Percentiles rank a stretch among this genome's conserved stretches.
These are phyloP conservation scores for Tulasnella sp. DNA, from an alignment of 768 basidiomycete genomes.

Conservation along the genomic window DNA sequence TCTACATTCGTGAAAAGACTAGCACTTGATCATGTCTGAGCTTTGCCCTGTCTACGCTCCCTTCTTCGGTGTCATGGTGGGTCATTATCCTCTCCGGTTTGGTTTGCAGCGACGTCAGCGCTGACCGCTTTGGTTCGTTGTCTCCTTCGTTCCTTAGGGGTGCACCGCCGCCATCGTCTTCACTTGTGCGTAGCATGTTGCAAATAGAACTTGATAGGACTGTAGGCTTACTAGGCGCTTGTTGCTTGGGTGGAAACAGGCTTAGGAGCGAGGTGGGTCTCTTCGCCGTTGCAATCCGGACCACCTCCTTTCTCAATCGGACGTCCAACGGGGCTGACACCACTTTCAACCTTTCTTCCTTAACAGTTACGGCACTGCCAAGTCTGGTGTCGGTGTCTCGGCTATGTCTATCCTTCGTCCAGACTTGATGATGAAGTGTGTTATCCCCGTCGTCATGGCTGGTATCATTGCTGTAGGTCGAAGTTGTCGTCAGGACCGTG, in stretches of 20 bases:
- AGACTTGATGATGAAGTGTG: constrained; percentile 97
- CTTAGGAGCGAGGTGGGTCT: constrained; percentile 70
- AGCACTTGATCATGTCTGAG: constrained; percentile 45
- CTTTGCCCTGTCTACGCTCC: constrained; percentile 92
- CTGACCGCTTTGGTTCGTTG: constrained; percentile 6
- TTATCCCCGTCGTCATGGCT: constrained; percentile 97
- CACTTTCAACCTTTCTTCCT: not conserved
- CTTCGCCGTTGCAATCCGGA: not conserved
- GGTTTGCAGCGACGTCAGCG: constrained; percentile 3
- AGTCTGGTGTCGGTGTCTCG: constrained; percentile 94
- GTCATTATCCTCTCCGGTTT: constrained; percentile 20
- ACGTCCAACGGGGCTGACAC: not conserved
- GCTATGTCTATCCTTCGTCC: constrained; percentile 97
- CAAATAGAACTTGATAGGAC: not conserved
- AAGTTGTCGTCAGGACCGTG: not conserved
- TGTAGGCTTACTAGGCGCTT: not conserved
- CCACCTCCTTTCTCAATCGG: not conserved
- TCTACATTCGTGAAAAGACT: not conserved
- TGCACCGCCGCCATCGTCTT: constrained; percentile 96
- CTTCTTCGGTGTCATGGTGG: constrained; percentile 94
- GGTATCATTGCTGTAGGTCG: constrained; percentile 95
- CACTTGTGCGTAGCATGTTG: constrained; percentile 56
- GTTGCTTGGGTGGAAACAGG: constrained; percentile 33
- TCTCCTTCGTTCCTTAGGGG: constrained; percentile 40
- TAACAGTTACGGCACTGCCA: constrained; percentile 94